Conservation (phyloP, 495 filamentous ascomycete genomes). For the Hypomontagnella monticulosa region DNA sequence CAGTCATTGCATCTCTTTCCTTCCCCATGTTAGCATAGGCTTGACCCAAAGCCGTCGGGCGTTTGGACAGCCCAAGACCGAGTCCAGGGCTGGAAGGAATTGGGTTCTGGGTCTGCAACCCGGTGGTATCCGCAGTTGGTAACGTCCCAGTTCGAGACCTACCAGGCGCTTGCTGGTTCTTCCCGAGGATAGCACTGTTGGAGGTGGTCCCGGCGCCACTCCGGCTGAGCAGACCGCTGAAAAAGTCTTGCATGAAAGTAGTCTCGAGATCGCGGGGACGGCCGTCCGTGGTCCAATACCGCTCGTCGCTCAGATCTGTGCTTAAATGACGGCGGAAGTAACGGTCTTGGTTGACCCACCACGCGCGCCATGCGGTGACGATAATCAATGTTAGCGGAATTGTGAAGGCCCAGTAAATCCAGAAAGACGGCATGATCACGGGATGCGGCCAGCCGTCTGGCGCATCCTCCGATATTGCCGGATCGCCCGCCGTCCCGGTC, state of each 20-base stretch:
- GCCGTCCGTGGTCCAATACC: conserved; percentile 49
- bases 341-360: conserved; percentile 50
- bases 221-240: conserved; percentile 39
- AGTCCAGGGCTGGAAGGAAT: conserved; percentile 3
- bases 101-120: conserved; percentile 15
- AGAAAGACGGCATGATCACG: conserved; percentile 46
- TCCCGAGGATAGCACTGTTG: conserved; percentile 40
- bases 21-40: conserved; percentile 1
- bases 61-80: conserved; percentile 21
- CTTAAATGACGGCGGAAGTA: conserved; percentile 47
- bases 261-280: conserved; percentile 45
- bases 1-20: conserved; percentile 26
- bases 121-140: conserved; percentile 9
- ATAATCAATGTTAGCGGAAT: conserved; percentile 47
- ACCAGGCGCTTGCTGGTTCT: background rate
- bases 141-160: conserved; percentile 5
- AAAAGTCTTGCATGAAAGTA: conserved; percentile 48
- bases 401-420: conserved; percentile 49
- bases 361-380: conserved; percentile 45
- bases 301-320: conserved; percentile 47
- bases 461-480: conserved; percentile 32
- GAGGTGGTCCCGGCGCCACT: conserved; percentile 38
- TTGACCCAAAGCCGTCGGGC: conserved; percentile 11
- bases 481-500: conserved; percentile 40
- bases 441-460: conserved; percentile 31